Conservation (phyloP, 2,329 filamentous ascomycete genomes). For the Ophiostoma ulmi region DNA sequence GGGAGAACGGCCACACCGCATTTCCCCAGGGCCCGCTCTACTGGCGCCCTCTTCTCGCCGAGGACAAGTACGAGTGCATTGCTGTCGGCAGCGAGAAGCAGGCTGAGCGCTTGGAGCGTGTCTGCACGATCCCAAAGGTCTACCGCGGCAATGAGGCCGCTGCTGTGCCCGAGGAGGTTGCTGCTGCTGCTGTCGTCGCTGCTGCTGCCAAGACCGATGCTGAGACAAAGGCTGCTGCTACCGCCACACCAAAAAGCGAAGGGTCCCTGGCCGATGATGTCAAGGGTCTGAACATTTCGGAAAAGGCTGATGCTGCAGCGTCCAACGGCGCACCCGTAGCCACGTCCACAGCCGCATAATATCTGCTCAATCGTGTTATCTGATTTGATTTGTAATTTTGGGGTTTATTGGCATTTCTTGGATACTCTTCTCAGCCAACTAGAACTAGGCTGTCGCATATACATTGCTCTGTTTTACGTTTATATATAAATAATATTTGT, state of each 20-base stretch:
- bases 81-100: conserved; percentile 47
- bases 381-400: not conserved
- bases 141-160: conserved; percentile 30
- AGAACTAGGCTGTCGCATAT: conserved; percentile 7
- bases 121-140: conserved; percentile 49
- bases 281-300: conserved; percentile 22
- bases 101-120: conserved; percentile 41
- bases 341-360: not conserved
- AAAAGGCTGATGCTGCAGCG: conserved; percentile 20
- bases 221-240: conserved; percentile 11
- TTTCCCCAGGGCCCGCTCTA: conserved; percentile 55
- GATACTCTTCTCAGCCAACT: conserved; percentile 14
- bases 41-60: conserved; percentile 47
- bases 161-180: conserved; percentile 21
- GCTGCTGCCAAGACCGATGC: conserved; percentile 16
- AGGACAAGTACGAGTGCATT: conserved; percentile 48
- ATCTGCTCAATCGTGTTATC: not conserved
- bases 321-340: conserved; percentile 9
- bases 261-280: conserved; percentile 17
- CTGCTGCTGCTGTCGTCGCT: not conserved
- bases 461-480: not conserved
- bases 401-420: conserved; percentile 6
- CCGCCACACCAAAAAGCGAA: not conserved
- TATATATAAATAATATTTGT: not conserved
- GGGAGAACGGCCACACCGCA: conserved; percentile 47